phyloP scores from a whole-genome alignment of 352 stramenopile species.

The Globisporangium spinosum region DNA sequence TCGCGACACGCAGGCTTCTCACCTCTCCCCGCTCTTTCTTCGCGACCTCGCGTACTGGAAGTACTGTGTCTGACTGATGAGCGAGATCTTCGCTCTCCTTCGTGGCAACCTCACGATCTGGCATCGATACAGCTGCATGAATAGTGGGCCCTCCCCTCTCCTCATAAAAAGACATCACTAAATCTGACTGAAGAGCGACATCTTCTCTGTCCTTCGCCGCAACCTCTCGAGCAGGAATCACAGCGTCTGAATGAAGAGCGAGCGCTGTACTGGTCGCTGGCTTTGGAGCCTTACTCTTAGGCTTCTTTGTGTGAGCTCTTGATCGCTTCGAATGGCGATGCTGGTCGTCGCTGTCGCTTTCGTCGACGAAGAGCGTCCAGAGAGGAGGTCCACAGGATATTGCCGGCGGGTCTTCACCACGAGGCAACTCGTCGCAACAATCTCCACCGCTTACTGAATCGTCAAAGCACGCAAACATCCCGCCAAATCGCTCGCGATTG shows the following conservation, averaged over 20 bases:
- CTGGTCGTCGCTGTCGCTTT: neutral
- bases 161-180: neutral
- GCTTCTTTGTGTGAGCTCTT: neutral
- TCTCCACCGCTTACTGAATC: neutral
- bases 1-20: neutral
- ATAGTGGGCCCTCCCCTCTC: neutral
- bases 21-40: neutral
- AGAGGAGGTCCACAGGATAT: neutral
- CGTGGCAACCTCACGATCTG: neutral
- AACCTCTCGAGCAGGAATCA: neutral
- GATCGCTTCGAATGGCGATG: neutral
- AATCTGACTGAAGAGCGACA: neutral
- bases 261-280: neutral
- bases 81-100: neutral
- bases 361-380: neutral
- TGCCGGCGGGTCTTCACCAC: neutral
- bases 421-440: neutral
- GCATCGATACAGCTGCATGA: neutral
- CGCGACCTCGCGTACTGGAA: neutral
- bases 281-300: neutral
- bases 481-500: conserved; percentile 32
- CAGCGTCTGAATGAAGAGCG: neutral
- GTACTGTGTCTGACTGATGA: neutral
- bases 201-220: neutral
- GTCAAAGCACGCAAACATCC: conserved; percentile 19